Conservation (phyloP, 2,329 filamentous ascomycete species). For the Fusarium newnesense region DNA sequence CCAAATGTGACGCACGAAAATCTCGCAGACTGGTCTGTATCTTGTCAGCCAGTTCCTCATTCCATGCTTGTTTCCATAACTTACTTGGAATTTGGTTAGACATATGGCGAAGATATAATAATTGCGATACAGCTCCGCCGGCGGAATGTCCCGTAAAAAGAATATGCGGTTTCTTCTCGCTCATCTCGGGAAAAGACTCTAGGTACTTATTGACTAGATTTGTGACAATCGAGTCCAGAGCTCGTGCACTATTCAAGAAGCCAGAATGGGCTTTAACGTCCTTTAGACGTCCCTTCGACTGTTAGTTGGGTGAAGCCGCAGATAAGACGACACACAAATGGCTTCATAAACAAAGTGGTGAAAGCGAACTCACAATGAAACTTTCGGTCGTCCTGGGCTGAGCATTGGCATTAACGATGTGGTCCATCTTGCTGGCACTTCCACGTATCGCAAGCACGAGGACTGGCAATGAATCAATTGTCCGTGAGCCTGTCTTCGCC, state of each 20-base stretch:
- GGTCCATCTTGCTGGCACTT: constrained; percentile 40
- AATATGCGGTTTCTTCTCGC: constrained; percentile 18
- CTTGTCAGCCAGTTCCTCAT: neutral
- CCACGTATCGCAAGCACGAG: constrained; percentile 37
- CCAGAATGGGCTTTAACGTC: constrained; percentile 31
- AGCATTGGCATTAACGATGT: constrained; percentile 35
- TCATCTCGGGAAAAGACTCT: neutral
- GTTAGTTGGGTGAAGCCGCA: neutral
- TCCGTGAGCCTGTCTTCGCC: neutral
- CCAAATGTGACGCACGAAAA: constrained; percentile 41
- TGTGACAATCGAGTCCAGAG: constrained; percentile 14
- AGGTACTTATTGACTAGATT: constrained; percentile 12
- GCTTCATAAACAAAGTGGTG: neutral
- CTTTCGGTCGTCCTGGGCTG: neutral
- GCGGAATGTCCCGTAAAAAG: constrained; percentile 41
- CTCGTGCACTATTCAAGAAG: constrained; percentile 32
- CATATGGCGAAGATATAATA: constrained; percentile 30
- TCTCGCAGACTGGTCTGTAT: constrained; percentile 3
- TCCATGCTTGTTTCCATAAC: neutral
- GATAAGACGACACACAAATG: neutral
- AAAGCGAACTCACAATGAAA: constrained; percentile 32
- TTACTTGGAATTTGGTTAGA: constrained; percentile 18
- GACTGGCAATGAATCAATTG: constrained; percentile 12
- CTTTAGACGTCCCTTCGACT: neutral
- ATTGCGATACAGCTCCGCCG: constrained; percentile 38